Evolutionary conservation across 176 grass and related monocot genomes (phyloP).

Genomic region (Chrysopogon serrulatus): DNA sequence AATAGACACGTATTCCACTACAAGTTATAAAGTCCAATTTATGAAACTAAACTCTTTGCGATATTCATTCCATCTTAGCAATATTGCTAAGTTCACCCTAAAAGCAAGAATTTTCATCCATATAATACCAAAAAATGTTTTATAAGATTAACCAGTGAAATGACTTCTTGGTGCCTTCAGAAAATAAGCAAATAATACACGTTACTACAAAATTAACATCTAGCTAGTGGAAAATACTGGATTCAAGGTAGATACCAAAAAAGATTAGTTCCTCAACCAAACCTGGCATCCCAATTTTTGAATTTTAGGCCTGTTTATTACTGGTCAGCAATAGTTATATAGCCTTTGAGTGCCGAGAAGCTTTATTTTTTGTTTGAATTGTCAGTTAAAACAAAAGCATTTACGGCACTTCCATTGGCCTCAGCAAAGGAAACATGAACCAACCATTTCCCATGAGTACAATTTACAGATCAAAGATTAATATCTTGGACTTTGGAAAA

Average conservation of each 20-base stretch:
- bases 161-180: no score
- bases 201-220: no score
- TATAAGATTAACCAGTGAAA: no score
- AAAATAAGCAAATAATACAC: no score
- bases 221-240: background rate
- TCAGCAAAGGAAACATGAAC: background rate
- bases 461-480: background rate
- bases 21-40: no score
- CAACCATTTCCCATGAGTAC: background rate
- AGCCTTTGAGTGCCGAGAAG: background rate
- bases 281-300: background rate
- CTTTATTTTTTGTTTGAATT: background rate
- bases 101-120: no score
- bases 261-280: background rate
- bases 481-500: background rate
- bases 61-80: no score
- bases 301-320: background rate
- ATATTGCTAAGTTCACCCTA: no score
- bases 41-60: no score
- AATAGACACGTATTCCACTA: no score
- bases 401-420: background rate
- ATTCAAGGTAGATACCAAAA: background rate
- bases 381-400: background rate
- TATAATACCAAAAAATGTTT: no score
- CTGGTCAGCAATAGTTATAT: background rate